Evolutionary conservation across 2,329 filamentous ascomycete species (phyloP).

Genomic region (Hymenoscyphus fraxineus): DNA sequence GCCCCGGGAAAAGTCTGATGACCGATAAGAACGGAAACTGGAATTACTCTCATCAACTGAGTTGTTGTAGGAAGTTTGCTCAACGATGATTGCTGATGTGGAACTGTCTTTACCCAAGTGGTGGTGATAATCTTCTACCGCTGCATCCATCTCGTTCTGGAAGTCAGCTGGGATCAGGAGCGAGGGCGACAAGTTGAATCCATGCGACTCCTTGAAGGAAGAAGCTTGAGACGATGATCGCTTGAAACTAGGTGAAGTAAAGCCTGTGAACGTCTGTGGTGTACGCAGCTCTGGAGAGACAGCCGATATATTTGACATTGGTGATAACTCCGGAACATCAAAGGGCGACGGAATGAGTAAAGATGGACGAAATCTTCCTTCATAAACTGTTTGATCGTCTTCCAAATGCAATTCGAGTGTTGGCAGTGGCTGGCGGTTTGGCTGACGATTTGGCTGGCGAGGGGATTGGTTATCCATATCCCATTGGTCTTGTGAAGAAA

Average conservation of each 20-base stretch:
- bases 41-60: constrained; percentile 32
- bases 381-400: constrained; percentile 24
- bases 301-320: constrained; percentile 28
- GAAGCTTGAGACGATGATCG: constrained; percentile 41
- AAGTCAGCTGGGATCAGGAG: constrained; percentile 60
- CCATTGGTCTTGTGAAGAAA: background rate
- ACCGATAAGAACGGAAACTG: constrained; percentile 32
- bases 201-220: constrained; percentile 56
- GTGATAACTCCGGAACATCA: constrained; percentile 33
- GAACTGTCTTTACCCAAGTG: constrained; percentile 22
- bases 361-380: constrained; percentile 33
- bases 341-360: constrained; percentile 28
- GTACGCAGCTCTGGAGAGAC: constrained; percentile 28
- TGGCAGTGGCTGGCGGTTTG: too few relatives aligned
- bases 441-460: constrained; percentile 8
- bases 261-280: constrained; percentile 22
- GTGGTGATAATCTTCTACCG: constrained; percentile 31
- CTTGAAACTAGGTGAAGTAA: constrained; percentile 13
- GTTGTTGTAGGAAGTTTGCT: constrained; percentile 25
- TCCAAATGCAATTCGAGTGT: constrained; percentile 27
- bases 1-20: constrained; percentile 31
- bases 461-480: constrained; percentile 30
- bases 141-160: constrained; percentile 47
- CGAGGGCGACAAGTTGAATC: constrained; percentile 57
- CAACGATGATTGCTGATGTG: constrained; percentile 25